Evolutionary conservation across 345 rosid genomes (phyloP).

Genomic region (Eucalyptus viminalis): DNA sequence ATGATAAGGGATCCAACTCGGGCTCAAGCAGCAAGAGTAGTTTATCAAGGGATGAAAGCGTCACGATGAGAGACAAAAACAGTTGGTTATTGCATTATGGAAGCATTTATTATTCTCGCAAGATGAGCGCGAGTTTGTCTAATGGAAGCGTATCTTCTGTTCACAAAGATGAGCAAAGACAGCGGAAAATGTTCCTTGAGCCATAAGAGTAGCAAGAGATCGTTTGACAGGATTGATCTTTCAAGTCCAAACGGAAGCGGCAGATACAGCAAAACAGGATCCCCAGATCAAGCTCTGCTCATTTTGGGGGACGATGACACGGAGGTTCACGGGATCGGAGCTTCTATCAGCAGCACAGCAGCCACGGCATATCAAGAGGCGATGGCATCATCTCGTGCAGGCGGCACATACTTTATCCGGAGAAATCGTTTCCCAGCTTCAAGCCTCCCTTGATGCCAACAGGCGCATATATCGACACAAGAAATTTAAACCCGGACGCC

Average conservation of each 20-base stretch:
- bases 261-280: no score
- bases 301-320: no score
- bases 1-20: no score
- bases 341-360: no score
- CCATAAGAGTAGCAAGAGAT: background rate
- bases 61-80: no score
- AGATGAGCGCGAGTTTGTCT: background rate
- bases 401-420: no score
- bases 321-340: no score
- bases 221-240: background rate
- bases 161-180: background rate
- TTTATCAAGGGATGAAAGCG: no score
- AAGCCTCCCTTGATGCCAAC: background rate
- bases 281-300: background rate
- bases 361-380: no score
- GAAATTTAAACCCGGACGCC: background rate
- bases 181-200: background rate
- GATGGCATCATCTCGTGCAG: no score
- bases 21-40: background rate
- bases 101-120: background rate
- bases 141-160: background rate
- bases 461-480: background rate
- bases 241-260: no score
- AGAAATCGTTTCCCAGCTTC: no score
- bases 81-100: background rate